Evolutionary conservation across 805 yeast species (phyloP).

Genomic region (Barnettozyma sp.): DNA sequence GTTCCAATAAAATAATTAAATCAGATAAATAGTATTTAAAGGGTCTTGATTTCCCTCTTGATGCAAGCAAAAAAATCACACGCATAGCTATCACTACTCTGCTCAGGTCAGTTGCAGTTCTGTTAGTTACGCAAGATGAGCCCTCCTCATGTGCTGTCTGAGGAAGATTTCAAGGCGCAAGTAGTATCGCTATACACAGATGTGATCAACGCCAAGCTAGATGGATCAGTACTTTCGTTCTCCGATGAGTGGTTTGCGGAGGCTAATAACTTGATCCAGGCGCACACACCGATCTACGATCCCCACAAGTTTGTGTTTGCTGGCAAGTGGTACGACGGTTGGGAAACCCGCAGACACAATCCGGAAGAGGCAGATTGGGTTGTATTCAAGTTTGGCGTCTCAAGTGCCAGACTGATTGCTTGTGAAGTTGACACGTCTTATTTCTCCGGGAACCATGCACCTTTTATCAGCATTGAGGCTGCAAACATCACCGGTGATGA

Average conservation of each 20-base stretch:
- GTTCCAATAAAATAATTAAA: too few relatives aligned
- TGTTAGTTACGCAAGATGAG: too few relatives aligned
- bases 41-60: neutral
- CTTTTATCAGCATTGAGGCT: conserved; percentile 80
- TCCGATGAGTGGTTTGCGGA: conserved; percentile 96
- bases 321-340: conserved; percentile 98
- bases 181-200: conserved; percentile 36
- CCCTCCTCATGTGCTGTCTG: conserved; percentile 10
- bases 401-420: conserved; percentile 71
- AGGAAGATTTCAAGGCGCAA: conserved; percentile 21
- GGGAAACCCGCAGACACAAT: conserved; percentile 97
- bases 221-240: conserved; percentile 61
- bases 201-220: conserved; percentile 78
- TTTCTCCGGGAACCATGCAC: conserved; percentile 95
- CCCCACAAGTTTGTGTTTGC: conserved; percentile 70
- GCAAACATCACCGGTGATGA: conserved; percentile 29
- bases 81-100: too few relatives aligned
- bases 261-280: conserved; percentile 79
- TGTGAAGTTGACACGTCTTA: conserved; percentile 90
- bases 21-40: neutral
- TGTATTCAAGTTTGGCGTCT: conserved; percentile 72
- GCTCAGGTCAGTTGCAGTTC: too few relatives aligned
- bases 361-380: conserved; percentile 84
- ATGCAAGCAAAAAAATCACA: too few relatives aligned
- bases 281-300: conserved; percentile 74